Conservation (phyloP, 1,284 basidiomycete species). For the Ustanciosporium gigantosporum region DNA sequence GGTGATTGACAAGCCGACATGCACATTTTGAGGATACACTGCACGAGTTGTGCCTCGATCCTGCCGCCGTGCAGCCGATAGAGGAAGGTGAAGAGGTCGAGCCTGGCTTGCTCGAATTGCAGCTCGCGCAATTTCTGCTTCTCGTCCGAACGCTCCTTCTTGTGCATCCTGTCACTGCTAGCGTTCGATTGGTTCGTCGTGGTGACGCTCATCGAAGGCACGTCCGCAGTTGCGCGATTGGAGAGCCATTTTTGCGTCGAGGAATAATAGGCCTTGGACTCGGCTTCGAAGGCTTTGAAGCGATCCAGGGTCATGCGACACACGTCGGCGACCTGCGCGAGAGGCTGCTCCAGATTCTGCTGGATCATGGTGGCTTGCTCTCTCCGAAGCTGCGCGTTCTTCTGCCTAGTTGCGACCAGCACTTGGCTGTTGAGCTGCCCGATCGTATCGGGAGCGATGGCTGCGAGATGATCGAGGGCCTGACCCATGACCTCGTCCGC, state of each 20-base stretch:
- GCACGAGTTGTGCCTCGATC: conserved; percentile 32
- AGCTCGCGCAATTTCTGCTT: conserved; percentile 47
- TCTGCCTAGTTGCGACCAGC: conserved; percentile 10
- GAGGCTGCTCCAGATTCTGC: conserved; percentile 31
- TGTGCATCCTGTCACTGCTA: conserved; percentile 5
- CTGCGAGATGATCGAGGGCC: conserved; percentile 17
- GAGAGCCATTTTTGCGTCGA: conserved; percentile 54
- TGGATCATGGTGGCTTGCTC: conserved; percentile 21
- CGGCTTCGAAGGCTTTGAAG: conserved; percentile 38
- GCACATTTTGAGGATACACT: conserved; percentile 20
- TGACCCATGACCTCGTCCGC: conserved; percentile 32
- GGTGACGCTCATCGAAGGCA: too few relatives aligned
- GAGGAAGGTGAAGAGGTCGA: conserved; percentile 28
- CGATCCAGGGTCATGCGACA: conserved; percentile 33
- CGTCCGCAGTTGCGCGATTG: conserved; percentile 7
- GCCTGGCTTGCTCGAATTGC: conserved; percentile 38
- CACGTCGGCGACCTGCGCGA: conserved; percentile 25
- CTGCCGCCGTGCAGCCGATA: conserved; percentile 38
- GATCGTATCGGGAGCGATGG: conserved; percentile 23
- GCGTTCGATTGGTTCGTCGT: background rate
- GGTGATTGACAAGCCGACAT: conserved; percentile 23
- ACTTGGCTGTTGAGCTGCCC: conserved; percentile 12
- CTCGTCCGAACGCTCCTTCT: conserved; percentile 41
- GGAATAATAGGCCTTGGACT: conserved; percentile 50
- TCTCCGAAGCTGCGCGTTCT: conserved; percentile 6